Evolutionary conservation across 2,329 filamentous ascomycete species (phyloP).

Genomic region (Ceratocystiopsis minuta): DNA sequence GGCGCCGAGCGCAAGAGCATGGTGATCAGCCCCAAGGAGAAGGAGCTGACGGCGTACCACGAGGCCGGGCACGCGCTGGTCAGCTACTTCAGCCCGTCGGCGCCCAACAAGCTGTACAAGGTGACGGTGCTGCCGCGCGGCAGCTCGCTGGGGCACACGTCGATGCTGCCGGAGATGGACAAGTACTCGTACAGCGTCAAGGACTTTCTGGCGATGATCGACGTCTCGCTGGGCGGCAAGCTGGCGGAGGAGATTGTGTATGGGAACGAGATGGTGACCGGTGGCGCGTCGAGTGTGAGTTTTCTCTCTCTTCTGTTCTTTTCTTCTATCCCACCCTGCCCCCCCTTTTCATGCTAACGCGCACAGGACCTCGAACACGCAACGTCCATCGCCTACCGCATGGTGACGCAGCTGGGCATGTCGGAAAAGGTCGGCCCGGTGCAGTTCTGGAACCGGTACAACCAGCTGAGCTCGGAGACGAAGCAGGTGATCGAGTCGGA

Average conservation of each 20-base stretch:
- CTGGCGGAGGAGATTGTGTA: constrained; percentile 76
- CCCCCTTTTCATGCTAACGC: not conserved
- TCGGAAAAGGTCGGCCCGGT: constrained; percentile 76
- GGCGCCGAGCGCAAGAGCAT: constrained; percentile 81
- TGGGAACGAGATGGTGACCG: constrained; percentile 78
- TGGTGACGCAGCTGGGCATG: constrained; percentile 85
- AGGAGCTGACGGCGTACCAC: constrained; percentile 92
- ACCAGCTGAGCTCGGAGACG: constrained; percentile 67
- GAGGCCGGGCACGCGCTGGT: constrained; percentile 92
- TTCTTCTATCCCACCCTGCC: too few relatives aligned
- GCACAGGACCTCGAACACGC: constrained; percentile 63
- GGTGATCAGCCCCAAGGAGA: constrained; percentile 83
- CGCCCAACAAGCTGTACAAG: constrained; percentile 73
- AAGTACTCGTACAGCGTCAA: constrained; percentile 76
- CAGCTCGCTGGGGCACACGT: constrained; percentile 69
- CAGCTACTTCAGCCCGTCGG: constrained; percentile 58
- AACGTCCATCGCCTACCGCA: constrained; percentile 64
- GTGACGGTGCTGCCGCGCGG: constrained; percentile 92
- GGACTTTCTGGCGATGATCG: constrained; percentile 51
- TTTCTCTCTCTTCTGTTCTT: not conserved
- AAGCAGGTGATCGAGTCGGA: constrained; percentile 75
- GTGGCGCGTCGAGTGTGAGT: constrained; percentile 62
- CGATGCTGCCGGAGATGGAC: constrained; percentile 77
- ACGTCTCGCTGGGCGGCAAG: constrained; percentile 64
- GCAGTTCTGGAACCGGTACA: constrained; percentile 67